Base-by-base conservation (phyloP, 2,329 filamentous ascomycete species). In the Hypomyces rosellus region DNA sequence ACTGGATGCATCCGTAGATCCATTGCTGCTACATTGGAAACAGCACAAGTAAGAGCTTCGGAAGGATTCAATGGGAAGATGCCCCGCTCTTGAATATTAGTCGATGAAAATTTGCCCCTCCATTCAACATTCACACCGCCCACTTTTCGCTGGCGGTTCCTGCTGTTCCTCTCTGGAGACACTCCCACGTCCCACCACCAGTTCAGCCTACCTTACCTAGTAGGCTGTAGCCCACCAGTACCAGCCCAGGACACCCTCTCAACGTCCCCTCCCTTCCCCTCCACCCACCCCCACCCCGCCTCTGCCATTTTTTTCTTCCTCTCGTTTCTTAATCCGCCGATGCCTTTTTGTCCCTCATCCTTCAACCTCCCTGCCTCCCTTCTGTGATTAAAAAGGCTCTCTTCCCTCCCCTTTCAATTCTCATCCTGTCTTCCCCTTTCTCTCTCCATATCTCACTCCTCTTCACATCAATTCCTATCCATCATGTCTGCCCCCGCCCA, bases 401-500 rank as follows among this genome's bases (percentile, higher is more conserved):
- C 25, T 30, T 30, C 25, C 25, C 25, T 30, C 25, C 48, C 47
- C 48, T 55, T 49, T 34, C 33, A 45, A 42, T 38, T 34, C 20
- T 20, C 39, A 44, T 30, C 18, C 36, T 44, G 46, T 48, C 39
- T 44, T 49, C 36, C 34, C 44, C 49, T 48, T 43, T 45, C 47
- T 46, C 16, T 38, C 39, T 25, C 45, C 48, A 53, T 49, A 58
- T 59, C 52, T 59, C 52, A 54, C 52, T 50, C 59, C 53, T 58
- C 59, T 55, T 54, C 40, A 18, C 15, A 18, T 39, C 30, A 33
- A 50, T 42, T 53, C 52, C 49, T 45, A 3, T 50, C 59, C 55
- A 77, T 61, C 63, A 84, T 84, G 81, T 72, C 80, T 81, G 88
- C 88, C 67, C 90, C 90, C 76, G 90, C 90, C 70, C 77, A 85